Evolutionary conservation across 2,329 filamentous ascomycete species (phyloP).

Genomic region (Capronia epimyces): DNA sequence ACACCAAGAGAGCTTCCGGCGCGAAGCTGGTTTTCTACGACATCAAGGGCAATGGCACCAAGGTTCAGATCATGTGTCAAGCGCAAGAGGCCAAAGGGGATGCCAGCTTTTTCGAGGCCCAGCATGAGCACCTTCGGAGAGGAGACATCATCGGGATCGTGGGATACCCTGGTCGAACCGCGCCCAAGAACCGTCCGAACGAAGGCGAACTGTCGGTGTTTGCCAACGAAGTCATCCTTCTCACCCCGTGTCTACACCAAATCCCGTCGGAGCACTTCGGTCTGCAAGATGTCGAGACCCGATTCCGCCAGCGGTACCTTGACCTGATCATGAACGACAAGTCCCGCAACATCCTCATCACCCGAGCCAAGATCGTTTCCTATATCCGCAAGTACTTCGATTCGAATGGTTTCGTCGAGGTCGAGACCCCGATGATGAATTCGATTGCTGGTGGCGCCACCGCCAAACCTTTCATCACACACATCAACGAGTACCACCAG

Average conservation of each 20-base stretch:
- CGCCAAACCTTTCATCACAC: slow-evolving; percentile 87
- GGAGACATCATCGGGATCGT: slow-evolving; percentile 90
- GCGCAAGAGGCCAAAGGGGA: slow-evolving; percentile 67
- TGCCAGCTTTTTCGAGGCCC: slow-evolving; percentile 70
- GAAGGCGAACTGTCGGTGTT: slow-evolving; percentile 94
- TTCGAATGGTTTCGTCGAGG: slow-evolving; percentile 79
- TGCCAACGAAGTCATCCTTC: slow-evolving; percentile 74
- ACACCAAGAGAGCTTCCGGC: slow-evolving; percentile 76
- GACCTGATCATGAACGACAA: slow-evolving; percentile 96
- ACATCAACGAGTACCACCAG: slow-evolving; percentile 94
- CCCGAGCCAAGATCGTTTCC: slow-evolving; percentile 77
- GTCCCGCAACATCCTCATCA: slow-evolving; percentile 76
- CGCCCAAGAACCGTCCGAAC: slow-evolving; percentile 72
- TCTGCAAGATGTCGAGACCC: slow-evolving; percentile 90
- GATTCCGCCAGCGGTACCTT: slow-evolving; percentile 87
- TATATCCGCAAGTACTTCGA: slow-evolving; percentile 90
- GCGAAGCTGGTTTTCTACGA: slow-evolving; percentile 91
- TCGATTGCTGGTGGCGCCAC: slow-evolving; percentile 92
- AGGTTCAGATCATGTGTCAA: slow-evolving; percentile 90
- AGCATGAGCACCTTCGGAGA: slow-evolving; percentile 82
- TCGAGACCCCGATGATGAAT: slow-evolving; percentile 97
- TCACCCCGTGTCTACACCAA: slow-evolving; percentile 87
- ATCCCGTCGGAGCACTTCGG: slow-evolving; percentile 87
- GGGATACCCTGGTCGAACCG: slow-evolving; percentile 77
- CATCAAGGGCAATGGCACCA: slow-evolving; percentile 66